phyloP scores from a whole-genome alignment of 345 rosid genomes.

The Viola odorata region DNA sequence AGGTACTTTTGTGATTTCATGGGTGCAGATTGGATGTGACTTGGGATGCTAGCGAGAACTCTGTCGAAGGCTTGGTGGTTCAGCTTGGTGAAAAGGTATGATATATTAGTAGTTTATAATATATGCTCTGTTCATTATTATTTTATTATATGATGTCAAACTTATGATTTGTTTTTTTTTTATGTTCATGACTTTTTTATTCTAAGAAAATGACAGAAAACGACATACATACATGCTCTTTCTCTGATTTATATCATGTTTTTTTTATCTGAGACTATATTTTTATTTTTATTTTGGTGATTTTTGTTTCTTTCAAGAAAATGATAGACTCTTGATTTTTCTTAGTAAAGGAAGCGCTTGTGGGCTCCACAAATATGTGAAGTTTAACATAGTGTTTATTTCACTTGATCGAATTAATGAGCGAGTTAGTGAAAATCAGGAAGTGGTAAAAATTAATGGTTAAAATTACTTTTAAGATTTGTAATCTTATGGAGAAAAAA shows the following conservation, averaged over 20 bases:
- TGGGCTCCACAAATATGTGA: too few species aligned
- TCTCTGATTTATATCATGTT: too few species aligned
- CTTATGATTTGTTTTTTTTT: too few species aligned
- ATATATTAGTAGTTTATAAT: too few species aligned
- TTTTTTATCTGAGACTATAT: too few species aligned
- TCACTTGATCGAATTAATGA: too few species aligned
- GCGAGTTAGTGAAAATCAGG: too few species aligned
- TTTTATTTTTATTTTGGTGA: neutral
- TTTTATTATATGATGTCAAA: neutral
- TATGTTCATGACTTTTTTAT: too few species aligned
- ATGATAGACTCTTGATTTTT: neutral
- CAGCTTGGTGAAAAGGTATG: constrained; percentile 56
- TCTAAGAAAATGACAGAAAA: too few species aligned
- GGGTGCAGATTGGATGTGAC: constrained; percentile 41
- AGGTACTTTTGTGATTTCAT: neutral
- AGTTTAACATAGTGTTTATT: too few species aligned
- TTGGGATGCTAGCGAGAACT: constrained; percentile 57
- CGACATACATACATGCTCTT: too few species aligned
- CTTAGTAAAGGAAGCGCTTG: neutral
- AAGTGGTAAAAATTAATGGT: neutral
- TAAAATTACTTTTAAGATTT: neutral
- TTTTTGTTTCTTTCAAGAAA: constrained; percentile 8
- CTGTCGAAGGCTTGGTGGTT: constrained; percentile 48
- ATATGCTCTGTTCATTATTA: neutral
- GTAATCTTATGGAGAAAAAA: too few species aligned